Evolutionary conservation across 2,329 filamentous ascomycete species (phyloP), one percentile per base, ranked within the genome.

Genomic region (Colletotrichum godetiae): DNA sequence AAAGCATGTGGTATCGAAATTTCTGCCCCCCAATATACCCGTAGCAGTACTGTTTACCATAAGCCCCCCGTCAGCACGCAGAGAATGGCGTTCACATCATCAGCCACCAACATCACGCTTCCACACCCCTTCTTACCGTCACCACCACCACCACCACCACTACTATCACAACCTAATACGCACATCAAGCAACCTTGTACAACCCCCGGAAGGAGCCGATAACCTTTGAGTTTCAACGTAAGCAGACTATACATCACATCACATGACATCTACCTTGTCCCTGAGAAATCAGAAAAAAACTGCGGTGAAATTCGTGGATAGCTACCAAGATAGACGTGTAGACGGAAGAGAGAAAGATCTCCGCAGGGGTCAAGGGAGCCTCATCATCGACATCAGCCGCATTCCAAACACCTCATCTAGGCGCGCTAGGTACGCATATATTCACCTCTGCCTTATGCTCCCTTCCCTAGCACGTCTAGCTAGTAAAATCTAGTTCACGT

Each of bases 341-440:
- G n/a, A 33, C 13, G 6, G 10, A 5, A n/a, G 22, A 35, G 46
- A 52, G 11, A 56, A 19, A 53, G 49, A 62, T 68, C 46, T 31
- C 15, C 56, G 46, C 66, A 55, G 49, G 67, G 67, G 27, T 22
- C 49, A 62, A 56, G 66, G 66, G 66, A 68, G 66, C 66, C 66
- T 49, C 42, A 49, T n/a, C 15, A n/a, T 61, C 66, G 31, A 22
- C 22, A 62, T 62, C 66, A 68, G 49, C 66, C 57, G 59, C 66
- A 68, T 62, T 35, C 66, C 33, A 49, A 5, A 5, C 27, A 42
- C 62, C 8, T 49, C 42, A 24, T 13, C 29, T 5, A n/a, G 22
- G 24, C 27, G 27, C 4, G 27, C 27, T 27, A 27, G 27, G 27
- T 27, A 27, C 2, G 27, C 4, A n/a, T 5, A 27, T 19, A 6